Conservation (phyloP, 73 alveolate genomes). For the Diophrys sp. region DNA sequence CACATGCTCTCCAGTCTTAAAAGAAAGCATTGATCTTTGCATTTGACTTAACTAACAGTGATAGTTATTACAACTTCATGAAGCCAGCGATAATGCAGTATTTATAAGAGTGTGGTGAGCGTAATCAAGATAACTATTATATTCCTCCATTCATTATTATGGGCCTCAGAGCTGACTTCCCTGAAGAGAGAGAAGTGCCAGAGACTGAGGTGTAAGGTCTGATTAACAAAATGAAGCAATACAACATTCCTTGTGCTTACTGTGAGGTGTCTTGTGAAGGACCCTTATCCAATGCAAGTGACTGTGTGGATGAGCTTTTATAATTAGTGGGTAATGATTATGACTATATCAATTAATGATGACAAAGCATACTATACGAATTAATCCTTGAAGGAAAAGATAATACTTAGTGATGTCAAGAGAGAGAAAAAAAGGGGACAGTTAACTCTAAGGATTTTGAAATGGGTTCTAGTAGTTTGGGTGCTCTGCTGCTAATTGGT, state of each 20-base stretch:
- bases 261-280: background rate
- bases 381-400: no score
- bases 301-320: background rate
- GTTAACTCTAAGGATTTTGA: no score
- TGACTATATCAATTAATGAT: background rate
- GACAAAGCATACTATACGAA: no score
- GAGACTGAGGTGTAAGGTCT: background rate
- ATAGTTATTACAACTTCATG: no score
- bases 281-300: background rate
- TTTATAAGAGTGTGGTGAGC: background rate
- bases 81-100: background rate
- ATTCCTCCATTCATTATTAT: background rate
- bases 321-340: background rate
- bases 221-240: background rate
- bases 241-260: background rate
- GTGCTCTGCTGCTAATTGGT: no score
- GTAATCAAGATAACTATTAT: background rate
- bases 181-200: background rate
- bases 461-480: no score
- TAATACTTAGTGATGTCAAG: no score
- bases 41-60: background rate
- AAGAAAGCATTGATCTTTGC: background rate
- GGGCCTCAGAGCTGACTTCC: background rate
- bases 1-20: background rate
- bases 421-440: no score